phyloP scores from a whole-genome alignment of 2,329 filamentous ascomycete genomes.

The Tolypocladium inflatum region DNA sequence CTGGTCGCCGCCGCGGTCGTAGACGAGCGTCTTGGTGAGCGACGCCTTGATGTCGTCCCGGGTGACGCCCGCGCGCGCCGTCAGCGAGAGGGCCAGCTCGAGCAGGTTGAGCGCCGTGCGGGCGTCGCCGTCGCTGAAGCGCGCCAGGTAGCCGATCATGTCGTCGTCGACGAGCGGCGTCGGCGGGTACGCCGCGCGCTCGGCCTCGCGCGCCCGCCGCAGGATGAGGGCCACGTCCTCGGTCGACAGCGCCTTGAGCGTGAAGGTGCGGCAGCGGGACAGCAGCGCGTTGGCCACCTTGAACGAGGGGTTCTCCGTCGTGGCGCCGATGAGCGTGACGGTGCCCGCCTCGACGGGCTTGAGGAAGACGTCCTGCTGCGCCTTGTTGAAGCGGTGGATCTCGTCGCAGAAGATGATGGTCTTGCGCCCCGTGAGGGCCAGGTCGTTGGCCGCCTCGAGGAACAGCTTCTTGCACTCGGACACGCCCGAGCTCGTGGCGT shows the following conservation, averaged over 20 bases:
- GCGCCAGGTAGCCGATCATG: constrained; percentile 70
- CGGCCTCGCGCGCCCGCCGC: constrained; percentile 58
- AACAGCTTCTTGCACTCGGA: constrained; percentile 91
- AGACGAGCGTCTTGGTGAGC: constrained; percentile 86
- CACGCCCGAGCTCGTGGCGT: constrained; percentile 81
- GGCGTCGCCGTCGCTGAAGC: constrained; percentile 86
- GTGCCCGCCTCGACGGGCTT: constrained; percentile 85
- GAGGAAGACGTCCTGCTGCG: constrained; percentile 90
- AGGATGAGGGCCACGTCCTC: constrained; percentile 68
- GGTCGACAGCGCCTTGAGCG: constrained; percentile 63
- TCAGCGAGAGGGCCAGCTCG: constrained; percentile 74
- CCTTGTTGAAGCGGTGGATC: constrained; percentile 84
- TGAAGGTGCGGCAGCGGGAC: constrained; percentile 86
- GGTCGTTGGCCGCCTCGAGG: constrained; percentile 69
- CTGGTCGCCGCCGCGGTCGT: constrained; percentile 89
- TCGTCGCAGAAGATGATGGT: constrained; percentile 98
- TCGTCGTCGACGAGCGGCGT: constrained; percentile 63
- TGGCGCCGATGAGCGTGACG: constrained; percentile 87
- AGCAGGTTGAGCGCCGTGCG: constrained; percentile 87
- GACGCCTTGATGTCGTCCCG: constrained; percentile 69
- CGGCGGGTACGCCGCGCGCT: constrained; percentile 34
- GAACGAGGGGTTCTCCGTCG: constrained; percentile 94
- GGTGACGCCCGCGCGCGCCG: constrained; percentile 50
- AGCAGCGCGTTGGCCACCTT: constrained; percentile 82
- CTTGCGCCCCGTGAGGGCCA: constrained; percentile 71